Conservation (phyloP, 1,284 basidiomycete genomes). For the Irpex sp. region DNA sequence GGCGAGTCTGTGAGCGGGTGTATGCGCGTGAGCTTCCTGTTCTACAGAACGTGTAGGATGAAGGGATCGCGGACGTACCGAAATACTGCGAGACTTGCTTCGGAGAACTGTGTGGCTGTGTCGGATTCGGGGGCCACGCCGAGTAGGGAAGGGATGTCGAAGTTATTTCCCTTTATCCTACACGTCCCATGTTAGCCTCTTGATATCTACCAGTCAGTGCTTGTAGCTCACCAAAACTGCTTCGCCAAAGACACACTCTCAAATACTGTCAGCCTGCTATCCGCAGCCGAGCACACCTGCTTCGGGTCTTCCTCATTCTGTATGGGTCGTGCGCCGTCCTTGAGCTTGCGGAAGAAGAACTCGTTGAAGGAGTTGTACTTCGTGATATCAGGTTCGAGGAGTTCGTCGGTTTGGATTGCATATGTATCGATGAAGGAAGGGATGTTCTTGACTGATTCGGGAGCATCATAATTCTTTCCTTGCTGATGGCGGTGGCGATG, state of each 20-base stretch:
- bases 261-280: conserved; percentile 75
- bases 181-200: no score
- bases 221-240: conserved; percentile 70
- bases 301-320: conserved; percentile 51
- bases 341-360: conserved; percentile 76
- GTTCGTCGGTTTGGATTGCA: conserved; percentile 56
- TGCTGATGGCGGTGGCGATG: no score
- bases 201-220: no score
- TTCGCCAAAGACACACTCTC: conserved; percentile 56
- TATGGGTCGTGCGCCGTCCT: conserved; percentile 63
- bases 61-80: conserved; percentile 12
- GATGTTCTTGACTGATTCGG: conserved; percentile 59
- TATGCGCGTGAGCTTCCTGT: neutral
- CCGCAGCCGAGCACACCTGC: conserved; percentile 66
- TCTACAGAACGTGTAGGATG: neutral
- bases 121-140: conserved; percentile 35
- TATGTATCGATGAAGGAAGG: conserved; percentile 76
- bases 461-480: conserved; percentile 52
- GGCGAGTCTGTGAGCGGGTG: conserved; percentile 47
- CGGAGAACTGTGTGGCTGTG: conserved; percentile 38
- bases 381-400: conserved; percentile 59
- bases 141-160: conserved; percentile 64
- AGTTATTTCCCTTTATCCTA: conserved; percentile 78
- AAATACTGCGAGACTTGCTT: conserved; percentile 63
- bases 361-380: conserved; percentile 77